Evolutionary conservation across 169 alveolate species (phyloP).

Genomic region (Plasmodium vivax): DNA sequence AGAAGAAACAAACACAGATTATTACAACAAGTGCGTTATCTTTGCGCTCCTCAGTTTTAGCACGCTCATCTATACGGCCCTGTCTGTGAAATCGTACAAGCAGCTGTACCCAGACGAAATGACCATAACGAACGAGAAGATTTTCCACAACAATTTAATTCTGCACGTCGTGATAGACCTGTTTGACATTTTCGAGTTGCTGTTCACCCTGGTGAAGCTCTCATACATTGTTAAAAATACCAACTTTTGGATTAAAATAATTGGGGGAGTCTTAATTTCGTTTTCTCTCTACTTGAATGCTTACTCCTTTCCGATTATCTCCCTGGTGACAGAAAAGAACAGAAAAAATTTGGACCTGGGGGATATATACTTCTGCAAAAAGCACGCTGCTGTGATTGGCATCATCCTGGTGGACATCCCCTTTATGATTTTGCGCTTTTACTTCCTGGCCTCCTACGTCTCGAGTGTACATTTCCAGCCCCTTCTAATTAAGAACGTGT

Average conservation of each 20-base stretch:
- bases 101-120: constrained; percentile 57
- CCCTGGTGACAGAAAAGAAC: constrained; percentile 47
- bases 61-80: constrained; percentile 78
- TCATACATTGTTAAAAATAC: constrained; percentile 38
- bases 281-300: constrained; percentile 55
- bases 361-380: constrained; percentile 57
- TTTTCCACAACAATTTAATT: constrained; percentile 82
- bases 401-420: constrained; percentile 48
- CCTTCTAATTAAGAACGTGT: constrained; percentile 48
- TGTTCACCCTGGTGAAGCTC: constrained; percentile 35
- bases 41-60: constrained; percentile 75
- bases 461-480: constrained; percentile 50
- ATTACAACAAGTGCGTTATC: constrained; percentile 67
- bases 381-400: constrained; percentile 62
- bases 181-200: constrained; percentile 80
- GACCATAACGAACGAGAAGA: constrained; percentile 80
- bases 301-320: constrained; percentile 58
- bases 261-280: constrained; percentile 58
- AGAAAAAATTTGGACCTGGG: constrained; percentile 62
- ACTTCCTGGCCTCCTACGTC: constrained; percentile 36
- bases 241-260: constrained; percentile 66
- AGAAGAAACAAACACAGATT: constrained; percentile 76
- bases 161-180: constrained; percentile 81
- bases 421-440: constrained; percentile 49
- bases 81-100: constrained; percentile 77